Percentiles rank a stretch among this genome's conserved stretches.
These are phyloP conservation scores for Suillus weaverae DNA, from an alignment of 768 basidiomycete genomes.

Conservation along the genomic window DNA sequence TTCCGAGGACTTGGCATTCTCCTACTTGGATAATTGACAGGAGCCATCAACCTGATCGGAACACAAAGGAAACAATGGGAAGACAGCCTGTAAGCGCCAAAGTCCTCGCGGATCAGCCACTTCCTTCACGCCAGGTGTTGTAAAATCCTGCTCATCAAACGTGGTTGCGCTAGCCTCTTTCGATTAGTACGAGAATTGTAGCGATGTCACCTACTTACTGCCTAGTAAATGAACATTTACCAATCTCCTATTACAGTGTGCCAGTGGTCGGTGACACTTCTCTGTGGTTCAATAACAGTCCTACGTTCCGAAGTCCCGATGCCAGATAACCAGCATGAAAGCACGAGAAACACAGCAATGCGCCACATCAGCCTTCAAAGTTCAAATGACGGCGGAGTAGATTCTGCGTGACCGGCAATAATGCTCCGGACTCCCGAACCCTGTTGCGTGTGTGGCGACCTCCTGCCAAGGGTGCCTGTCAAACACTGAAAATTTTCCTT, in stretches of 20 bases:
- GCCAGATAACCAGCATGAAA: background rate
- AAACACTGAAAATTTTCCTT: background rate
- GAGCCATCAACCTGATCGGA: background rate
- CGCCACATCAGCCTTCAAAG: background rate
- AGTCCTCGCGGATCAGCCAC: background rate
- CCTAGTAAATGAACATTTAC: background rate
- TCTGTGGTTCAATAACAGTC: background rate
- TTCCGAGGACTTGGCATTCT: background rate
- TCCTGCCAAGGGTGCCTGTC: background rate
- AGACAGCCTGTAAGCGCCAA: background rate
- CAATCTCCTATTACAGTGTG: background rate
- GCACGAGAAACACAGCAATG: background rate
- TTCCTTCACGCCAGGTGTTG: too few relatives aligned
- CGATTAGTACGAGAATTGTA: background rate
- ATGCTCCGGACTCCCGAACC: background rate
- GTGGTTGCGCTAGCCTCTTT: background rate
- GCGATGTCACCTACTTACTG: background rate
- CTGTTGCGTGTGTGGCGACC: background rate
- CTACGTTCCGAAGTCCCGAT: background rate
- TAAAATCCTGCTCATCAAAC: background rate
- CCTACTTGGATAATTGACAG: background rate
- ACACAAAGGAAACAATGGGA: background rate
- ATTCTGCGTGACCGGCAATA: background rate
- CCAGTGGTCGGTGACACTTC: background rate
- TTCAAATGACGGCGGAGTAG: background rate